A percentile compares a stretch with the other conserved stretches of the same genome.
Evolutionary conservation across 306 rosid species (phyloP).

Genomic region (Medicago lupulina): DNA sequence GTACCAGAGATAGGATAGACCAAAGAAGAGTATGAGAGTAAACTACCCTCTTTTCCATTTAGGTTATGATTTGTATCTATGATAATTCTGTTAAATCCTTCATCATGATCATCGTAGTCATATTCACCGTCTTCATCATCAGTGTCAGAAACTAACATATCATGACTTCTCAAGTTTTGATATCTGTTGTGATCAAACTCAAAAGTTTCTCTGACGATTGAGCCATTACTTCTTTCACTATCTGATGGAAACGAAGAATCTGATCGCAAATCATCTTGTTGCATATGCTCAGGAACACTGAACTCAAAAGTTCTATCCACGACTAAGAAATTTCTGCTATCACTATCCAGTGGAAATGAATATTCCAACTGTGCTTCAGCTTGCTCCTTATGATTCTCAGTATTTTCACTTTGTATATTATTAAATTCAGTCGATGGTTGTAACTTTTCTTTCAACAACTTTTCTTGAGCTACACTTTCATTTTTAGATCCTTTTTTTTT

Average conservation of each 20-base stretch:
- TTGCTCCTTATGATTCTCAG: slow-evolving; percentile 39
- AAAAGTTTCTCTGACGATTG: slow-evolving; percentile 40
- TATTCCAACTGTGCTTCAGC: slow-evolving; percentile 39
- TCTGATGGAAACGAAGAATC: slow-evolving; percentile 59
- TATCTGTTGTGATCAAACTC: slow-evolving; percentile 43
- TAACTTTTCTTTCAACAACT: slow-evolving; percentile 16
- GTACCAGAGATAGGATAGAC: neutral
- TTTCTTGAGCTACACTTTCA: slow-evolving; percentile 35
- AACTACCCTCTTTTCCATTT: neutral
- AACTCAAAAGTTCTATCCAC: slow-evolving; percentile 46
- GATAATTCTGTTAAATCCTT: neutral
- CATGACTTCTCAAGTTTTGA: slow-evolving; percentile 37
- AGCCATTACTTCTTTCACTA: slow-evolving; percentile 55
- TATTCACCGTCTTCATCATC: slow-evolving; percentile 7
- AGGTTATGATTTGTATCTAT: neutral
- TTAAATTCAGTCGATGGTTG: slow-evolving; percentile 30
- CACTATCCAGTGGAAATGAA: slow-evolving; percentile 55
- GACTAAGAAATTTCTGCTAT: slow-evolving; percentile 47
- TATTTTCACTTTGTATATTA: slow-evolving; percentile 40
- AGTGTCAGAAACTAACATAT: slow-evolving; percentile 49
- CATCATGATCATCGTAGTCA: slow-evolving; percentile 25
- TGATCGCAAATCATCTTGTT: slow-evolving; percentile 33
- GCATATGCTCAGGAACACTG: slow-evolving; percentile 32
- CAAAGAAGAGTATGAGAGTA: neutral
- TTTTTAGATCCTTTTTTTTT: slow-evolving; percentile 46